Conservation (phyloP, 257 asterid genomes). For the Solanum chiquidenum region DNA sequence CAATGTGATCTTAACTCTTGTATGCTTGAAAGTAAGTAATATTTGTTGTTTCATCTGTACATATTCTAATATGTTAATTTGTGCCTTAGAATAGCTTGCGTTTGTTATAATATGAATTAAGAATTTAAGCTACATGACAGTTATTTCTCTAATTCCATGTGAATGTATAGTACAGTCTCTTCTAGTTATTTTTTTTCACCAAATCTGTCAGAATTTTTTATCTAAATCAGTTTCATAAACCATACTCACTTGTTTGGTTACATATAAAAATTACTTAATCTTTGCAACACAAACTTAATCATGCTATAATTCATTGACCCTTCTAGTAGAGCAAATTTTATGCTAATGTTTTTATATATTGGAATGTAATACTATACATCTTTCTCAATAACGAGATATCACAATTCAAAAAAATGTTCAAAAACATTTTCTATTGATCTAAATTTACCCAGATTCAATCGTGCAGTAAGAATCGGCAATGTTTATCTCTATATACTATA, state of each 20-base stretch:
- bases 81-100: background rate
- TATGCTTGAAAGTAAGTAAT: conserved; percentile 13
- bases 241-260: background rate
- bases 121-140: background rate
- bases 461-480: background rate
- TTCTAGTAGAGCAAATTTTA: background rate
- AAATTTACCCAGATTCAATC: background rate
- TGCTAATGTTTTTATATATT: background rate
- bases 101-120: background rate
- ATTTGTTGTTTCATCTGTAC: background rate
- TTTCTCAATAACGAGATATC: background rate
- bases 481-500: background rate
- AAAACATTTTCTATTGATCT: background rate
- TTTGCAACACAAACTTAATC: background rate
- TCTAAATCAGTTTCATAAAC: background rate
- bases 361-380: background rate
- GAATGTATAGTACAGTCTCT: background rate
- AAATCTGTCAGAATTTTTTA: background rate
- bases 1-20: conserved; percentile 11
- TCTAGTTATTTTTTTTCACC: background rate
- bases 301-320: background rate
- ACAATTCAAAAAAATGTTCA: background rate
- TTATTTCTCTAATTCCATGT: background rate
- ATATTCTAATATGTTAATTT: background rate
- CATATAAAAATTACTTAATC: background rate